Percentiles rank a stretch among this genome's conserved stretches.
These are phyloP conservation scores for Talaromyces sp. DNA, from an alignment of 2,329 filamentous ascomycete genomes.

Conservation along the genomic window DNA sequence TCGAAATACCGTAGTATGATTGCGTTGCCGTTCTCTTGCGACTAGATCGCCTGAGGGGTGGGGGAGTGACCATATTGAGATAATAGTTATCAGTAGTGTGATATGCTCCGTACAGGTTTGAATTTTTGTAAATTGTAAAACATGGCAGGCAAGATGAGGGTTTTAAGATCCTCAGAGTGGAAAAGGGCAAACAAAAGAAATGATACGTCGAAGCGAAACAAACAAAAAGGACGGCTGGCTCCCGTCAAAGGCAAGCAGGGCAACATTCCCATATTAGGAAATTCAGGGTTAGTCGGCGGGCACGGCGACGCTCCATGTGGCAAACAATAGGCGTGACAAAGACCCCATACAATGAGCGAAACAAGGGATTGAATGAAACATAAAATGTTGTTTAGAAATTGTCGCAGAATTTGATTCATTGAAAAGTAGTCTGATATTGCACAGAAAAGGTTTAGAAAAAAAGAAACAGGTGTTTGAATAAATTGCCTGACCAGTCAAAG, in stretches of 20 bases:
- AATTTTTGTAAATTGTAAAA: neutral
- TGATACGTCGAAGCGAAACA: neutral
- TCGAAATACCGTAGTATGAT: neutral
- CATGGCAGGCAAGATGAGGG: neutral
- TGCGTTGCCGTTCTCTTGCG: neutral
- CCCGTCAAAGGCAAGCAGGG: neutral
- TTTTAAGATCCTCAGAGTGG: neutral
- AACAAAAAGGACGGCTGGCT: neutral
- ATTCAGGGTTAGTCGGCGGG: neutral
- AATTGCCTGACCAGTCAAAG: constrained; percentile 8
- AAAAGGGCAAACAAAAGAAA: neutral
- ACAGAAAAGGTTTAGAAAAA: neutral
- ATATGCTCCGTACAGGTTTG: neutral
- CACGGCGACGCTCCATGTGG: too few relatives aligned
- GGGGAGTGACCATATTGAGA: neutral
- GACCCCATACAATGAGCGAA: neutral
- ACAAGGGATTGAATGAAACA: neutral
- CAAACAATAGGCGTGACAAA: neutral
- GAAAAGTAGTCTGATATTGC: neutral
- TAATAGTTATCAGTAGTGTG: neutral
- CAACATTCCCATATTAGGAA: neutral
- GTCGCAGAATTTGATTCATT: neutral
- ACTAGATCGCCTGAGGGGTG: neutral
- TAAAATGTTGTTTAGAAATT: neutral
- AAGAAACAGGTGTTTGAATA: constrained; percentile 7